phyloP scores from a whole-genome alignment of 805 yeast genomes.

The Metschnikowia amazonensis region DNA sequence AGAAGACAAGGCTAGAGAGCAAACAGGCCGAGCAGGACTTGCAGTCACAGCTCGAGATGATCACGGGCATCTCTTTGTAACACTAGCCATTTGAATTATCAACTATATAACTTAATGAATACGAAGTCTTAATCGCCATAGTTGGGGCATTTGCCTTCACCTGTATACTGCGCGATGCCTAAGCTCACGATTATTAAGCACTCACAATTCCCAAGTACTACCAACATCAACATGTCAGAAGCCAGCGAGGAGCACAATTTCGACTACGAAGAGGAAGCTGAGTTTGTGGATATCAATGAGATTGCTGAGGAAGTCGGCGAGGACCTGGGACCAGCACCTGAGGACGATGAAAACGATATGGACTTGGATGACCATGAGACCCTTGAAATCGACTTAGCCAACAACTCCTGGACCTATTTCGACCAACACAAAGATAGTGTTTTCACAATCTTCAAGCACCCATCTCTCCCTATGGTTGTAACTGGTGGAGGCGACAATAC shows the following conservation, averaged over 20 bases:
- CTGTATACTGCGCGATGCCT: constrained; percentile 7
- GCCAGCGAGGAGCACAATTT: constrained; percentile 11
- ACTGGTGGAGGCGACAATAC: constrained; percentile 94
- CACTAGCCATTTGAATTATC: no score
- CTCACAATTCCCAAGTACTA: neutral
- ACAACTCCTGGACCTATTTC: constrained; percentile 85
- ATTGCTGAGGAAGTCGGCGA: constrained; percentile 38
- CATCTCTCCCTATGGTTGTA: constrained; percentile 77
- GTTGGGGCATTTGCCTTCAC: neutral
- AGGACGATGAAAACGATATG: constrained; percentile 34
- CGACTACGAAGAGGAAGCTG: constrained; percentile 21
- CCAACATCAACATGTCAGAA: constrained; percentile 12
- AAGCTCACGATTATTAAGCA: constrained; percentile 3
- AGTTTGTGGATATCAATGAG: constrained; percentile 40
- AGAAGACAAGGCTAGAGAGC: constrained; percentile 24
- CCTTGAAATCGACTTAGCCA: constrained; percentile 79
- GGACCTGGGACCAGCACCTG: constrained; percentile 31
- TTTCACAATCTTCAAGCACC: constrained; percentile 78
- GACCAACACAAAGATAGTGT: constrained; percentile 88
- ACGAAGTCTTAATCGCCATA: neutral
- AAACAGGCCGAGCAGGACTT: constrained; percentile 40
- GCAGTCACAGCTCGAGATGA: constrained; percentile 44
- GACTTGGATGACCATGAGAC: constrained; percentile 41
- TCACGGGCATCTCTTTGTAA: constrained; percentile 29
- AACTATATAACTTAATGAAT: neutral